Evolutionary conservation across 2,329 filamentous ascomycete genomes (phyloP), one percentile per base, ranked within the genome.

Genomic region (Colletotrichum sp.): DNA sequence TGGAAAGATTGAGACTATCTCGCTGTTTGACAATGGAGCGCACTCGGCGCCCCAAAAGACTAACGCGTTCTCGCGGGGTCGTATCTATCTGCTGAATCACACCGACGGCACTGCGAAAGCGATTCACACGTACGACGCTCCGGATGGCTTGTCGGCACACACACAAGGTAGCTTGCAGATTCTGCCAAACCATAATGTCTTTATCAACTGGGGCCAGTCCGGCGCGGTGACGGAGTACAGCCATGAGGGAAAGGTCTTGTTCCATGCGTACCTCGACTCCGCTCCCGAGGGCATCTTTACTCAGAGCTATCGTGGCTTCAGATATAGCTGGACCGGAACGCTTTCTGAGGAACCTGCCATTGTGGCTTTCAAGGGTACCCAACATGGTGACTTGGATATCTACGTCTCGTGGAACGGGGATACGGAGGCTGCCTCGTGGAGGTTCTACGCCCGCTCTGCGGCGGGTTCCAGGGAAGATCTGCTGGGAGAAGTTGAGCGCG

Each of bases 381-480:
- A 0, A 51, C 2, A 1, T 51, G n/a, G n/a, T 8, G n/a, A 51
- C 0, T 51, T 51, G n/a, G 18, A 47, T 47, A 9, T 47, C 0
- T 47, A 47, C 3, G 3, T n/a, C 9, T 47, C 18, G 18, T 47
- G 38, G 18, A 47, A 47, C 9, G 38, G 38, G 0, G 38, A 47
- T 12, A 47, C 38, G 6, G 38, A 47, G 38, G 18, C 38, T n/a
- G 18, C 38, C 1, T 0, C 6, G 38, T 47, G 38, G 38, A 47
- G 9, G 9, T 12, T 47, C 38, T 47, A 47, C 18, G 38, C 18
- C 9, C 38, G 18, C 0, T 7, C 0, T 47, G 9, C 38, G n/a
- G 38, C 18, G 3, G 0, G 0, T 0, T 47, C 38, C 0, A 47
- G 0, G 43, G 43, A 21, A 51, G 6, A 24, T 51, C 0, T 51